Evolutionary conservation across 2,329 filamentous ascomycete genomes (phyloP).

Genomic region (Bipolaris oryzae): DNA sequence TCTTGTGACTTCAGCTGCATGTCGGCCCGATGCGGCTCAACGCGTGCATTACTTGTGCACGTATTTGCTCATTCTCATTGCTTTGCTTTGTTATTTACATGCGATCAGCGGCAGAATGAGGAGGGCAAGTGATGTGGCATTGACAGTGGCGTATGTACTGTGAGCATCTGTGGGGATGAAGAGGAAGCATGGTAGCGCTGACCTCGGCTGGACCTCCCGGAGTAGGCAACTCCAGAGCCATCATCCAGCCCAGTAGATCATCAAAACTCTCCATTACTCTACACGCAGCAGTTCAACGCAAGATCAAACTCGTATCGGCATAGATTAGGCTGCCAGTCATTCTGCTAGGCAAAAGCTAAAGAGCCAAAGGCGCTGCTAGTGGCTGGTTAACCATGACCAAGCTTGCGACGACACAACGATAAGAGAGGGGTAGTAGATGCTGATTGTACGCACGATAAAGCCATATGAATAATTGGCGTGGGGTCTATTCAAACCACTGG

Average conservation of each 20-base stretch:
- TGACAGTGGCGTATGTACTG: slow-evolving; percentile 18
- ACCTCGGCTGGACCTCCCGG: slow-evolving; percentile 40
- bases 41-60: slow-evolving; percentile 12
- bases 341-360: slow-evolving; percentile 14
- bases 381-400: slow-evolving; percentile 19
- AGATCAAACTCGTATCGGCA: slow-evolving; percentile 3
- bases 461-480: slow-evolving; percentile 33
- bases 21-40: slow-evolving; percentile 22
- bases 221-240: slow-evolving; percentile 16
- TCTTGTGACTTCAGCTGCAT: slow-evolving; percentile 14
- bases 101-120: slow-evolving; percentile 7
- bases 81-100: slow-evolving; percentile 1
- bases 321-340: slow-evolving; percentile 7
- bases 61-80: slow-evolving; percentile 7
- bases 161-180: slow-evolving; percentile 36
- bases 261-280: not conserved
- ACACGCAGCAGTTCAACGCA: not conserved
- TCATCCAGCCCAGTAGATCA: slow-evolving; percentile 2
- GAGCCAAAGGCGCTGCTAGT: slow-evolving; percentile 7
- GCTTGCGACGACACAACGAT: slow-evolving; percentile 27
- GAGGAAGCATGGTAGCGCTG: slow-evolving; percentile 24
- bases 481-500: slow-evolving; percentile 32
- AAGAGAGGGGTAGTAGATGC: slow-evolving; percentile 22
- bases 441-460: slow-evolving; percentile 28
- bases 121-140: slow-evolving; percentile 12